A percentile compares a stretch with the other conserved stretches of the same genome.
These are phyloP conservation scores for Lactarius pseudohatsudake DNA, from an alignment of 768 basidiomycete genomes.

Conservation along the genomic window DNA sequence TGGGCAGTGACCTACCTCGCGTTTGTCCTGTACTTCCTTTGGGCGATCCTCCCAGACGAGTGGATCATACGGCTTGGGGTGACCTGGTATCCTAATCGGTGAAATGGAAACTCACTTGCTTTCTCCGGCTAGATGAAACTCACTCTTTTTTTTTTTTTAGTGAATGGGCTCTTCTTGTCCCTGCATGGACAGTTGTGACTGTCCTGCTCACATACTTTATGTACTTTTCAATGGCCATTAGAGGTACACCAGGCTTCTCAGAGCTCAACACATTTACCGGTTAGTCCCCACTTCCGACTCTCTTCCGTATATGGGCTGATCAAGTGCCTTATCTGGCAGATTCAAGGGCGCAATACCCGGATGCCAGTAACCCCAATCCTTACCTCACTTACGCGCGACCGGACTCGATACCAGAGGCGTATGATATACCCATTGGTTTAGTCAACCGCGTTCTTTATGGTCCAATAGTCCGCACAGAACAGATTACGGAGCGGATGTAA, in stretches of 20 bases:
- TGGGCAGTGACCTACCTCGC: constrained; percentile 74
- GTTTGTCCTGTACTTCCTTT: constrained; percentile 70
- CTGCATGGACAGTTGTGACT: constrained; percentile 71
- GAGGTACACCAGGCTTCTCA: constrained; percentile 66
- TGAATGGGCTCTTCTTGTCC: constrained; percentile 83
- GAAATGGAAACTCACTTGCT: not conserved
- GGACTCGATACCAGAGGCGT: constrained; percentile 59
- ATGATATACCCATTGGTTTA: constrained; percentile 80
- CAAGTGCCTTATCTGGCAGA: constrained; percentile 43
- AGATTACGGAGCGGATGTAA: not conserved
- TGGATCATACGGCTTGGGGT: constrained; percentile 67
- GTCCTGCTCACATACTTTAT: constrained; percentile 73
- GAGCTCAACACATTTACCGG: constrained; percentile 69
- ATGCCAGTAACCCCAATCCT: constrained; percentile 37
- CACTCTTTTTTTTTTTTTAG: constrained; percentile 40
- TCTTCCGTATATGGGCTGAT: constrained; percentile 10
- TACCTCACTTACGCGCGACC: constrained; percentile 51
- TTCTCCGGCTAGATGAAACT: not conserved
- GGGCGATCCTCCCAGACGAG: constrained; percentile 77
- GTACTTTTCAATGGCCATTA: constrained; percentile 75
- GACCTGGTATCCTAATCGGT: constrained; percentile 89
- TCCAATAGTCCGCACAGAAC: not conserved
- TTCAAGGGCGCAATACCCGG: constrained; percentile 53
- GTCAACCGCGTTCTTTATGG: constrained; percentile 73
- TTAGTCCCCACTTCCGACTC: constrained; percentile 35